phyloP scores from a whole-genome alignment of 495 filamentous ascomycete genomes.

The Podospora conica region DNA sequence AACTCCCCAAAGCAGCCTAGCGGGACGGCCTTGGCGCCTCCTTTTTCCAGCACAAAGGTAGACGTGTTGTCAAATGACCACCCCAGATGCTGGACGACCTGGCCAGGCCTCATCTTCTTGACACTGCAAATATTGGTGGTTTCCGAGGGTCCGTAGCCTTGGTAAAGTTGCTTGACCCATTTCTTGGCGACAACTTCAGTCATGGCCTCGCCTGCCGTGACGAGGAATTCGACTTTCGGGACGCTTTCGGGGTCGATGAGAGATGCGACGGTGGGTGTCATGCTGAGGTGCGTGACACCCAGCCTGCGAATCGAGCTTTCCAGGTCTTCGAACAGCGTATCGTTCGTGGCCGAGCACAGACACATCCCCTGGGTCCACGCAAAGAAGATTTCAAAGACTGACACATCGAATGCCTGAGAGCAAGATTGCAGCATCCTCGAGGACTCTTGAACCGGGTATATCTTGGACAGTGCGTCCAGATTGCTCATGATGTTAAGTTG shows the following conservation, averaged over 20 bases:
- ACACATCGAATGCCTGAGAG: conserved; percentile 69
- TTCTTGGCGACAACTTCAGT: conserved; percentile 55
- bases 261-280: conserved; percentile 72
- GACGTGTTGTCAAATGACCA: conserved; percentile 63
- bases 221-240: conserved; percentile 58
- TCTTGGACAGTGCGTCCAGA: conserved; percentile 48
- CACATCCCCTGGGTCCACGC: conserved; percentile 68
- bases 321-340: conserved; percentile 58
- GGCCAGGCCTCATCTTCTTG: conserved; percentile 44
- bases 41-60: conserved; percentile 52
- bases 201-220: conserved; percentile 66
- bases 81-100: conserved; percentile 54
- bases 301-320: conserved; percentile 52
- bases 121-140: conserved; percentile 72
- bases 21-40: conserved; percentile 45
- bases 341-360: conserved; percentile 61
- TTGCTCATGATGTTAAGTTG: conserved; percentile 64
- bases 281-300: conserved; percentile 63
- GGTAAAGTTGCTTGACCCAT: conserved; percentile 63
- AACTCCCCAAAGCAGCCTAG: conserved; percentile 68
- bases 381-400: conserved; percentile 77
- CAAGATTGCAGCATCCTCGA: conserved; percentile 63
- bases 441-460: conserved; percentile 48
- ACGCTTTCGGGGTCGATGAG: conserved; percentile 56
- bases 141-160: conserved; percentile 70